Base-by-base conservation (phyloP, 1,139 yeast genomes). In the Pichia sp. region DNA sequence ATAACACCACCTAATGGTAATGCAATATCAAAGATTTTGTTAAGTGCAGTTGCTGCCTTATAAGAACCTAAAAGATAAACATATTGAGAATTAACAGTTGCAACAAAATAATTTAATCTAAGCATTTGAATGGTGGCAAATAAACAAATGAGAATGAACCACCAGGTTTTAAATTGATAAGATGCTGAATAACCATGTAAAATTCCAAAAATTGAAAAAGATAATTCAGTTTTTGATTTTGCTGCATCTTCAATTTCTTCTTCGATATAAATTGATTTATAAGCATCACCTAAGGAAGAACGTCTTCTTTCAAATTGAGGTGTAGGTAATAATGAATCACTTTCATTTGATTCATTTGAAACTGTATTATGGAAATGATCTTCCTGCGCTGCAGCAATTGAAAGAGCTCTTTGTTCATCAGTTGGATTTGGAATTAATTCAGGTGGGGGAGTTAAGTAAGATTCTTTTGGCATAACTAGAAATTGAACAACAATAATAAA, bases 101-200 rank as follows among this genome's bases (percentile, higher is more conserved):
- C 84, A 48, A 81, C 84, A 62, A 81, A 81, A 64, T 76, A 81
- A 63, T 81, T 81, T 58, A 80, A 76, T 60, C 86, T 71, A 51
- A 81, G 71, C 86, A 81, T 81, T 68, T 80, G 85, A 57, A 80
- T 76, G 13, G 83, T 79, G 42, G 84, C 76, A 66, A 79, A 80
- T 16, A 74, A 60, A 18, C 81, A 70, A 77, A 80, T 77, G 50
- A 80, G 68, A 25, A 73, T 46, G 58, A 81, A 81, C 84, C 85
- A 81, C 34, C 71, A 70, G 14, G 82, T 73, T 54, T 68, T 70
- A 61, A 80, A 71, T 66, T 81, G 86, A 51, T 75, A 76, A 13
- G 66, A 57, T 8, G 79, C 71, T 8, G 77, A 62, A 56, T 67
- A 70, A 2, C 82, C 84, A 61, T 81, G 84, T 64, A 80, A 69